Evolutionary conservation across 257 asterid species (phyloP), one percentile per base, ranked within the genome.

Genomic region (Misopates orontium): DNA sequence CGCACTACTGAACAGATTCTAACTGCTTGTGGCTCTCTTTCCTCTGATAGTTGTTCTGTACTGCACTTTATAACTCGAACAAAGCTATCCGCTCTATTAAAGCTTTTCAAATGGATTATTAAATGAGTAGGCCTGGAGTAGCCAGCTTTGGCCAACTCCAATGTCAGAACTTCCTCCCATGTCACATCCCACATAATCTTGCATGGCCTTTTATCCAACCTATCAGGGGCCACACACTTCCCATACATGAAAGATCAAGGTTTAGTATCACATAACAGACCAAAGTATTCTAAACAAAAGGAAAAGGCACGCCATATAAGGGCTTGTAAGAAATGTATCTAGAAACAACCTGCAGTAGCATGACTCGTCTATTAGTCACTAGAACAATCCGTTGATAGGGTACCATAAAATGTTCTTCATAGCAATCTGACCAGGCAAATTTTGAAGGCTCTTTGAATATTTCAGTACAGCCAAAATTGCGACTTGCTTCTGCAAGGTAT

Each of bases 361-460:
- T 83, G 51, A 90, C 84, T 62, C 99, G 81, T 64, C 79, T 94
- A 80, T 82, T 90, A 23, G 99, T 87, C 77, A 90, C 90, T 72
- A 94, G 74, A 75, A 86, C 95, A 72, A 90, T 85, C 73, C 99
- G 87, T 24, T 82, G 90, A 68, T 87, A 94, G 52, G 97, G 92
- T 25, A 94, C 99, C 70, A 77, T 32, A 71, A 94, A 94, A 75
- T 86, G 84, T 71, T 82, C 89, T 80, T 86, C 95, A 61, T 87
- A 90, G 74, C 82, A 87, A 80, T 94, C 99, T 2, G 99, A 78
- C 85, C 84, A 90, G 66, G 97, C 99, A 75, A 74, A 94, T 75
- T 94, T 94, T 67, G 99, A 94, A 22, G 97, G 99, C 91, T 94
- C 99, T 81, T 83, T 88, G 79, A 94, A 94, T 70, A 94, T 87